A percentile compares a stretch with the other conserved stretches of the same genome.
These are phyloP conservation scores for Clavispora fructus DNA, from an alignment of 805 yeast species.

Conservation along the genomic window DNA sequence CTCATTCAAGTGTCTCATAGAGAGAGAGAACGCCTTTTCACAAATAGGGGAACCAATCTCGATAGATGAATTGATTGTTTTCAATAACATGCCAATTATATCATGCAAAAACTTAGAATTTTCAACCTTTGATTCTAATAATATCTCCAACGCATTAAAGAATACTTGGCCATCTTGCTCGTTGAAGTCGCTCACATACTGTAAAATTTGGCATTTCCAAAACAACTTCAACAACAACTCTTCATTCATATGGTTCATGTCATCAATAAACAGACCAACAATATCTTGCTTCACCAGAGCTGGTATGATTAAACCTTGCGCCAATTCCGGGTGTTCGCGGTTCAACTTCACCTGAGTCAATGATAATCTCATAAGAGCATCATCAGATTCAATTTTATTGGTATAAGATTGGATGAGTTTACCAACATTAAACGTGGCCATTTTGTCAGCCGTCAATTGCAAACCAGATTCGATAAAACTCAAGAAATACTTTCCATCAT, in stretches of 20 bases:
- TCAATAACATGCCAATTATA: conserved; percentile 36
- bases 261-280: neutral
- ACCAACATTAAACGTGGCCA: conserved; percentile 38
- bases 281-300: neutral
- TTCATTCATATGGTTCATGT: neutral
- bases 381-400: conserved; percentile 17
- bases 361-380: conserved; percentile 5
- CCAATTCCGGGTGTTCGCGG: neutral
- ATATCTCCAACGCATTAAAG: conserved; percentile 10
- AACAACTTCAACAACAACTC: conserved; percentile 33
- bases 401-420: conserved; percentile 47
- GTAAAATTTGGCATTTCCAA: conserved; percentile 48
- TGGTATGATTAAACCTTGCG: neutral
- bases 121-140: conserved; percentile 6
- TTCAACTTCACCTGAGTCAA: conserved; percentile 4
- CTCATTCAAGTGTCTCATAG: conserved; percentile 14
- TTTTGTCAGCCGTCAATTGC: conserved; percentile 39
- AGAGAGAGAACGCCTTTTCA: neutral
- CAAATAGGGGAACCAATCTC: neutral
- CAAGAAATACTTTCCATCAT: conserved; percentile 34
- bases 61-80: conserved; percentile 2
- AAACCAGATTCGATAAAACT: conserved; percentile 44
- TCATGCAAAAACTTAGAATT: conserved; percentile 31
- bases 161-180: conserved; percentile 16
- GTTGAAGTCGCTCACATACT: conserved; percentile 26